Base-by-base conservation (phyloP, 2,329 filamentous ascomycete species). In the Hypomyces rosellus region DNA sequence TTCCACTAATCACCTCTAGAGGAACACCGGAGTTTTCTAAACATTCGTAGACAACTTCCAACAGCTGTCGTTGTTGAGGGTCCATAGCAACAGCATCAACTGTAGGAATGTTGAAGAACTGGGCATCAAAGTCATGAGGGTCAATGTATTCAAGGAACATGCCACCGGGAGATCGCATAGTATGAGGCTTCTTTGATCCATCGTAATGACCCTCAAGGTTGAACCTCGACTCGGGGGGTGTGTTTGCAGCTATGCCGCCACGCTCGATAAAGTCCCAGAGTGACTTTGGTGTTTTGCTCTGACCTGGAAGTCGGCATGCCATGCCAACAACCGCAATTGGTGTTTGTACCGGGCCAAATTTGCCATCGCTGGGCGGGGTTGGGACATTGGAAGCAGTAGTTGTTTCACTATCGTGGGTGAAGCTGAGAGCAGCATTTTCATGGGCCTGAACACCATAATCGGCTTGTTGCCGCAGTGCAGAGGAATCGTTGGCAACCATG, bases 241-340 rank as follows among this genome's bases (percentile, higher is more conserved):
- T 47, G 22, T 54, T 68, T 1, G 57, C 57, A 0, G 68, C 69
- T 11, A 68, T 61, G 1, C 62, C 53, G 5, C 67, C 65, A 0
- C 57, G 36, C 14, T 55, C 50, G 1, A 73, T 54, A 46, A 70
- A 64, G 3, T 69, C 58, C 70, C 71, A 74, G 2, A 72, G 58
- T 38, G 61, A 60, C 2, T 57, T 52, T 1, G 69, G 68, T 2
- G 60, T 62, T 33, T 55, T 60, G 34, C 62, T 63, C 33, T 59
- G 58, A 0, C 71, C 72, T 0, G 72, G 70, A 3, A 74, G 67
- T 1, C 72, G 66, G 56, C 71, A 74, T 3, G 63, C 69, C 5
- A 68, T 61, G 25, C 72, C 71, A 9, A 76, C 60, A 14, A 76
- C 62, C 18, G 72, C 74, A 20, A 75, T 65, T 18, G 58, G 62